Percentiles rank a stretch among this genome's conserved stretches.
Conservation (phyloP, 2,329 filamentous ascomycete species). For the Pseudogymnoascus sp. region DNA sequence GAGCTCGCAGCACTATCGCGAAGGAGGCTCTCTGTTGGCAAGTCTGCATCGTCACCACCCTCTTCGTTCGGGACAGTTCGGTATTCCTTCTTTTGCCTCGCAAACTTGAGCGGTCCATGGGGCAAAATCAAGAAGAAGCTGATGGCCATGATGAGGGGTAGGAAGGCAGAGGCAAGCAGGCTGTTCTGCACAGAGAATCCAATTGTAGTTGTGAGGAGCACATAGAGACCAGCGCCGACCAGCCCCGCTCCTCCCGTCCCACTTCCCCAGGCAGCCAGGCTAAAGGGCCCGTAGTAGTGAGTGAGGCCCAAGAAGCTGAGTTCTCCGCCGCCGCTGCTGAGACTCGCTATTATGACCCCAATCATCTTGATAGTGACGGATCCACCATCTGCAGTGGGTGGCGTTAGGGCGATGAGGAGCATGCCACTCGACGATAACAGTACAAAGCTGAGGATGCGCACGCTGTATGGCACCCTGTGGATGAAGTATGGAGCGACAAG, state of each 20-base stretch:
- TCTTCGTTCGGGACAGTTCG: conserved; percentile 41
- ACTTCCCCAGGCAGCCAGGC: conserved; percentile 84
- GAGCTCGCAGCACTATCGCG: conserved; percentile 22
- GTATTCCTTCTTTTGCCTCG: conserved; percentile 43
- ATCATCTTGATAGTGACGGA: conserved; percentile 69
- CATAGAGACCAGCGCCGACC: conserved; percentile 80
- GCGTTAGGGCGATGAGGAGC: conserved; percentile 79
- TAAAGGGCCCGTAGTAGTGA: conserved; percentile 84
- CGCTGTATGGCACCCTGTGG: conserved; percentile 71
- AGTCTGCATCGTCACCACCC: conserved; percentile 31
- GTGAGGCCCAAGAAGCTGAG: conserved; percentile 85
- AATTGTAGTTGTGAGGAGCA: conserved; percentile 73
- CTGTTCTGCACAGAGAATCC: conserved; percentile 67
- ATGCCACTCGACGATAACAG: conserved; percentile 73
- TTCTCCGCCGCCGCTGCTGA: conserved; percentile 82
- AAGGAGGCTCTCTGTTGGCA: not conserved
- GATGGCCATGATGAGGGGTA: conserved; percentile 74
- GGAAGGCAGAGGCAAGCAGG: conserved; percentile 66
- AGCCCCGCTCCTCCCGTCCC: conserved; percentile 86
- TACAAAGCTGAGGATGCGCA: conserved; percentile 69
- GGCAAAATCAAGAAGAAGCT: conserved; percentile 83
- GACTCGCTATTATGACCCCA: conserved; percentile 75
- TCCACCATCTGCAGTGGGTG: conserved; percentile 45
- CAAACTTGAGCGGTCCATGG: conserved; percentile 50
- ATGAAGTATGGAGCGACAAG: conserved; percentile 90